Evolutionary conservation across 1,139 yeast species (phyloP), one percentile per base, ranked within the genome.

Genomic region (Suhomyces coccinellae): DNA sequence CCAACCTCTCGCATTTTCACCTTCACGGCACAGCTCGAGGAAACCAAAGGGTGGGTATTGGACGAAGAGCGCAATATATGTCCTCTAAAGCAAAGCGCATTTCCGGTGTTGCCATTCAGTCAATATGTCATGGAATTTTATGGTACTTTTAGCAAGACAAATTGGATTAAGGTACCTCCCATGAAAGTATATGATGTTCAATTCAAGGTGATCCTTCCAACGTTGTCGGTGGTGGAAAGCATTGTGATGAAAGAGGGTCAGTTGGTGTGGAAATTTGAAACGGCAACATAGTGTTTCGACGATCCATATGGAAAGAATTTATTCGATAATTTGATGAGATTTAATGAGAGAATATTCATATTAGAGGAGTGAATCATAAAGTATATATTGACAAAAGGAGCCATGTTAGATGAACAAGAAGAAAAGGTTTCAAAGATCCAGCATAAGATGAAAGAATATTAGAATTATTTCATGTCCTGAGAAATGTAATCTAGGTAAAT

Each of bases 1-100:
- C 90, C 95, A 8, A 85, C 95, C 0, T 75, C 85, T 4, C 71
- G 85, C 44, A 74, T 83, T 2, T 80, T 87, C 51, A 80, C 81
- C 3, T 87, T 86, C 58, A 71, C 85, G 7, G 74, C 85, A 0
- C 65, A 72, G 15, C 53, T 78, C 38, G 52, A 53, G 14, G 58
- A 57, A 4, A 54, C 48, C 6, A 57, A 54, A 2, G 47, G 45
- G 13, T 72, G 77, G 77, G 47, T 49, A 15, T 64, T 71, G 45
- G 61, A 58, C 9, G 63, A 61, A 30, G 56, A 52, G 0, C 46
- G 61, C 35, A 69, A 69, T 44, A 42, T 65, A 14, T 50, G 57
- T 2, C 71, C 73, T 1, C 47, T 66, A 34, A 54, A 50, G 17
- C 70, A 65, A 43, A 40, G 55, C 6, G 61, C 70, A 20, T 65